Base-by-base conservation (phyloP, 2,329 filamentous ascomycete genomes). In the Neofusicoccum parvum region DNA sequence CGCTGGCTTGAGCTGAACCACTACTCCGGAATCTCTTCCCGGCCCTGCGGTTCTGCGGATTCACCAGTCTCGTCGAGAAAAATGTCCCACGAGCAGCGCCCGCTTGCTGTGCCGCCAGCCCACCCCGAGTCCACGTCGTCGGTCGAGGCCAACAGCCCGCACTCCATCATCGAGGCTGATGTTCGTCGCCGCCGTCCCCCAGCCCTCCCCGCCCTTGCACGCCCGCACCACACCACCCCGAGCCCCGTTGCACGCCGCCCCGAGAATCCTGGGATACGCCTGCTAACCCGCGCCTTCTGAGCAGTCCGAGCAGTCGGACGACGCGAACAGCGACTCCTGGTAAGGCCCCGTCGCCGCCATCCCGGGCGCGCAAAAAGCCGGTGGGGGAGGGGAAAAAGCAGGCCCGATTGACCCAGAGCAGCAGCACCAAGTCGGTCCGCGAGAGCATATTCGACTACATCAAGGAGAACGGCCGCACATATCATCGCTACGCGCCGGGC, bases 381-480 rank as follows among this genome's bases (percentile, higher is more conserved):
- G 17, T 15, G 56, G 20, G 41, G n/a, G n/a, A n/a, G n/a, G 27
- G 20, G 20, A 2, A 23, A 34, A 37, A 62, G 27, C 37, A 63
- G 48, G 37, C 48, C 48, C 39, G 39, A 54, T 45, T 64, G 39
- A 64, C 58, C 23, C 27, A 32, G 50, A 23, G 9, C 54, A 65
- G 64, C 50, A 65, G 56, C 39, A 65, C 76, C 7, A 72, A 75
- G 64, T 79, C 76, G 41, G 73, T 78, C 67, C 77, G 75, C 46
- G 72, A 74, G 65, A 78, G 75, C 69, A 78, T 79, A 43, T 75
- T 72, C 68, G 74, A 79, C 68, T 77, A 74, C 63, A 70, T 79
- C 45, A 74, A 72, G 66, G 75, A 78, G 66, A 78, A 79, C 72
- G 78, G 78, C 65, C 71, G 78, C 65, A 79, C 76, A 32, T 80